Evolutionary conservation across 2,329 filamentous ascomycete species (phyloP).

Genomic region (Ceratocystis harringtonii): DNA sequence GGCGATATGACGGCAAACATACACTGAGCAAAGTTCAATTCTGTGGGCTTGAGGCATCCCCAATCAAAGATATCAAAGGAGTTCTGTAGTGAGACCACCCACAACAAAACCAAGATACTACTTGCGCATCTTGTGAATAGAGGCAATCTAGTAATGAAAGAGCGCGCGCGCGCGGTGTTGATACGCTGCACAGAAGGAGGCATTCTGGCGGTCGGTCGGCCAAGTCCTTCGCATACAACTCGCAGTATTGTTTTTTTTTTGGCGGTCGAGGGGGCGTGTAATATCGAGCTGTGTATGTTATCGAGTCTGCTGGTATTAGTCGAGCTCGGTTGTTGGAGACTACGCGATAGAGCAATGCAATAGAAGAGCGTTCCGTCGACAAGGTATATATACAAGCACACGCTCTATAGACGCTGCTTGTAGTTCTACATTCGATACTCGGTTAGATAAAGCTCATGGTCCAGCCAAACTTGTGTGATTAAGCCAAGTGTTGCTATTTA

Average conservation of each 20-base stretch:
- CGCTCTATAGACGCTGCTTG: too few species aligned
- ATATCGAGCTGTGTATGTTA: too few species aligned
- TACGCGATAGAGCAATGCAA: too few species aligned
- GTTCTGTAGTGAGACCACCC: slow-evolving; percentile 52
- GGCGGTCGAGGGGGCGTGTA: too few species aligned
- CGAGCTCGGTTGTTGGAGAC: too few species aligned
- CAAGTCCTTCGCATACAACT: background rate
- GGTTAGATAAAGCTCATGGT: too few species aligned
- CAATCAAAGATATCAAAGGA: slow-evolving; percentile 60
- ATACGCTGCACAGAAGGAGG: slow-evolving; percentile 25
- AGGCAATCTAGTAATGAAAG: slow-evolving; percentile 72
- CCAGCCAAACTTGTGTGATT: too few species aligned
- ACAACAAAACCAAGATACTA: slow-evolving; percentile 52
- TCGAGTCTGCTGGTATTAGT: too few species aligned
- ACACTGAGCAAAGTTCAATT: slow-evolving; percentile 28
- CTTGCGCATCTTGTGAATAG: slow-evolving; percentile 53
- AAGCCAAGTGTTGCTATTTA: background rate
- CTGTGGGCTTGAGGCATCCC: slow-evolving; percentile 67
- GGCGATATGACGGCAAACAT: background rate
- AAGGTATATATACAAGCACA: too few species aligned
- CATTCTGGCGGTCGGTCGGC: background rate
- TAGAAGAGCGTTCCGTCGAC: too few species aligned
- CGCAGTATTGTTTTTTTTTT: too few species aligned
- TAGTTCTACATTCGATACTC: too few species aligned
- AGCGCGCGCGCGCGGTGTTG: slow-evolving; percentile 51